phyloP scores from a whole-genome alignment of 2,329 filamentous ascomycete genomes.

The Colletotrichum kahawae region DNA sequence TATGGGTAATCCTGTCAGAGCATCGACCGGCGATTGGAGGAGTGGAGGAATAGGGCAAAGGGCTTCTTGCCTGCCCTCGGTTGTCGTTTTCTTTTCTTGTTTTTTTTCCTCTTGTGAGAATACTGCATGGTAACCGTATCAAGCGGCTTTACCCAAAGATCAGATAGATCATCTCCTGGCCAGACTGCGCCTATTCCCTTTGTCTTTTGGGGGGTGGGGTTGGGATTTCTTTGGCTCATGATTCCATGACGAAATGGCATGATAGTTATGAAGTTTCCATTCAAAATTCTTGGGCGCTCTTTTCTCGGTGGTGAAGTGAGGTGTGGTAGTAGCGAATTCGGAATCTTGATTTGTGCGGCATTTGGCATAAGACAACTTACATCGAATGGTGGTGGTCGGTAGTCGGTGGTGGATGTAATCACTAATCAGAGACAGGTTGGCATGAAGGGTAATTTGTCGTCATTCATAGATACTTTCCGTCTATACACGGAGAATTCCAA shows the following conservation, averaged over 20 bases:
- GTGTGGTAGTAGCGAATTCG: not conserved
- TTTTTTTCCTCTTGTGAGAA: constrained; percentile 6
- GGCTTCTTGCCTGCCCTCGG: not conserved
- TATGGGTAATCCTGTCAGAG: constrained; percentile 22
- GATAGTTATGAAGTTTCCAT: constrained; percentile 23
- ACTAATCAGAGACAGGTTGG: not conserved
- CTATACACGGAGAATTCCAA: not conserved
- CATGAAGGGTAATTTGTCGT: not conserved
- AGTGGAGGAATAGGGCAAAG: constrained; percentile 11
- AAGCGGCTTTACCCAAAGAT: constrained; percentile 8
- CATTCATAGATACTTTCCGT: not conserved
- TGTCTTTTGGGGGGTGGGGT: constrained; percentile 5
- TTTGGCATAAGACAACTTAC: not conserved
- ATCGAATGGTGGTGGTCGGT: not conserved
- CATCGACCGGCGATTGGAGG: constrained; percentile 3
- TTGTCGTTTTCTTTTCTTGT: not conserved
- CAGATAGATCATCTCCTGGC: constrained; percentile 25
- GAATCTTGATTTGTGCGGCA: not conserved
- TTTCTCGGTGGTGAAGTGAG: not conserved
- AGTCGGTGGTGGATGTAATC: not conserved
- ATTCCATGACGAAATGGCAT: constrained; percentile 27
- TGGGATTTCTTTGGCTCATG: constrained; percentile 23
- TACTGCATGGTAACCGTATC: constrained; percentile 15
- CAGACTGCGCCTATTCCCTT: constrained; percentile 22
- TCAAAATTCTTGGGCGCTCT: not conserved